Evolutionary conservation across 177 flowering plant species (phyloP).

Genomic region (Tripterygium wilfordii): DNA sequence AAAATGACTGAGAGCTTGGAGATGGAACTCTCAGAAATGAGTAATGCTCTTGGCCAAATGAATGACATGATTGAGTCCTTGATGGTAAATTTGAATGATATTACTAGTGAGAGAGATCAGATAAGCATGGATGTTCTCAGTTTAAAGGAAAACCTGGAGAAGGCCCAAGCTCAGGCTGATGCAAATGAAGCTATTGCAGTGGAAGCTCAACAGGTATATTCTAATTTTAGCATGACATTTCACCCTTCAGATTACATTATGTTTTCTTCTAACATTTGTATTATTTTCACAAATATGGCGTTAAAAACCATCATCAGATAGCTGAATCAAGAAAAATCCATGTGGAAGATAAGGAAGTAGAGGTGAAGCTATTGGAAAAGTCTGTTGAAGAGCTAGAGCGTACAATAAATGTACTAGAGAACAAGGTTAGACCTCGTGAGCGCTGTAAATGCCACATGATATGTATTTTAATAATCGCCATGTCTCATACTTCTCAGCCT

Average conservation of each 20-base stretch:
- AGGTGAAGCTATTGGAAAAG: slow-evolving; percentile 76
- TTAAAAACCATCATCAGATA: slow-evolving; percentile 30
- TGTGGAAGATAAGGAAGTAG: slow-evolving; percentile 84
- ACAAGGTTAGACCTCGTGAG: slow-evolving; percentile 50
- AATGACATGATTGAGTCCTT: slow-evolving; percentile 38
- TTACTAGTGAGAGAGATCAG: slow-evolving; percentile 45
- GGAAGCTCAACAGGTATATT: slow-evolving; percentile 79
- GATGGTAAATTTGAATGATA: slow-evolving; percentile 38
- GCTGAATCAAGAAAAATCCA: slow-evolving; percentile 60
- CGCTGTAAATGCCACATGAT: background rate
- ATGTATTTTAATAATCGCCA: background rate
- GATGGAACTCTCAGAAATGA: slow-evolving; percentile 48
- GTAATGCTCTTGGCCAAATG: slow-evolving; percentile 40
- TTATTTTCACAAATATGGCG: slow-evolving; percentile 5
- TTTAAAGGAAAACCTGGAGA: slow-evolving; percentile 63
- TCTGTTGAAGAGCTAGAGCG: slow-evolving; percentile 93
- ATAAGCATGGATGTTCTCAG: slow-evolving; percentile 36
- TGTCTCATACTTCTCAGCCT: slow-evolving; percentile 8
- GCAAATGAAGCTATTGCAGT: slow-evolving; percentile 64
- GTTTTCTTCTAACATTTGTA: no score
- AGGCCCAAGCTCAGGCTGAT: slow-evolving; percentile 46
- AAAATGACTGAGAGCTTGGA: slow-evolving; percentile 48
- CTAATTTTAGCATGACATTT: background rate
- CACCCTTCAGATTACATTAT: no score
- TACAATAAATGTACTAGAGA: slow-evolving; percentile 79